Conservation (phyloP, 441 rosid genomes). For the Populus hybrid region DNA sequence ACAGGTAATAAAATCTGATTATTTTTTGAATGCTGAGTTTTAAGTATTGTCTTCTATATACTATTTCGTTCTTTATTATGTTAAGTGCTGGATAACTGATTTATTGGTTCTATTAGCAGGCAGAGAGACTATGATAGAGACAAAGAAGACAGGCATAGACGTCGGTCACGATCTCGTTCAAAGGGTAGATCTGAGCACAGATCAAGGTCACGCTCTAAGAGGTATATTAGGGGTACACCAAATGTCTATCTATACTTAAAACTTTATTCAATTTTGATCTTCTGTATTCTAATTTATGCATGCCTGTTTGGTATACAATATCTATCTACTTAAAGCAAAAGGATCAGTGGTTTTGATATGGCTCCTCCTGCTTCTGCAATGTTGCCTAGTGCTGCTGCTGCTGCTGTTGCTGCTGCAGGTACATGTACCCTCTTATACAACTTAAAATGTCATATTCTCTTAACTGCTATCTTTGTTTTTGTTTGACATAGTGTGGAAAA, state of each 20-base stretch:
- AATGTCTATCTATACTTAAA: not conserved
- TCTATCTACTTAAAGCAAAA: slow-evolving; percentile 56
- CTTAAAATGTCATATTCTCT: slow-evolving; percentile 19
- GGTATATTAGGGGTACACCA: slow-evolving; percentile 37
- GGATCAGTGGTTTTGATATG: slow-evolving; percentile 96
- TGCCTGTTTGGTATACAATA: slow-evolving; percentile 16
- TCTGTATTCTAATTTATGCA: not conserved
- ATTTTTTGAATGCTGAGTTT: not conserved
- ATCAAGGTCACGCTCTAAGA: slow-evolving; percentile 77
- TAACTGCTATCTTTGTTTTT: slow-evolving; percentile 56
- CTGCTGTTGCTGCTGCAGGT: slow-evolving; percentile 64
- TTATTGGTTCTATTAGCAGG: slow-evolving; percentile 28
- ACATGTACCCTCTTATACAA: slow-evolving; percentile 20
- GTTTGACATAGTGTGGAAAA: slow-evolving; percentile 65
- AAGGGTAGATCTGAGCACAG: slow-evolving; percentile 64
- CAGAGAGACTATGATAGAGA: slow-evolving; percentile 75
- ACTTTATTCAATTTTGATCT: not conserved
- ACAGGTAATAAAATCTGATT: slow-evolving; percentile 39
- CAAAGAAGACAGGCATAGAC: slow-evolving; percentile 67
- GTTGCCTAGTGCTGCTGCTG: slow-evolving; percentile 57
- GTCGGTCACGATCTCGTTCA: slow-evolving; percentile 53
- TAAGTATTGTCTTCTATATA: not conserved
- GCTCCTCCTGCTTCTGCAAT: slow-evolving; percentile 88
- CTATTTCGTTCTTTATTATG: not conserved
- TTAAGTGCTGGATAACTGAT: not conserved